Evolutionary conservation across 73 alveolate species (phyloP).

Genomic region (Paramecium pentaurelia): DNA sequence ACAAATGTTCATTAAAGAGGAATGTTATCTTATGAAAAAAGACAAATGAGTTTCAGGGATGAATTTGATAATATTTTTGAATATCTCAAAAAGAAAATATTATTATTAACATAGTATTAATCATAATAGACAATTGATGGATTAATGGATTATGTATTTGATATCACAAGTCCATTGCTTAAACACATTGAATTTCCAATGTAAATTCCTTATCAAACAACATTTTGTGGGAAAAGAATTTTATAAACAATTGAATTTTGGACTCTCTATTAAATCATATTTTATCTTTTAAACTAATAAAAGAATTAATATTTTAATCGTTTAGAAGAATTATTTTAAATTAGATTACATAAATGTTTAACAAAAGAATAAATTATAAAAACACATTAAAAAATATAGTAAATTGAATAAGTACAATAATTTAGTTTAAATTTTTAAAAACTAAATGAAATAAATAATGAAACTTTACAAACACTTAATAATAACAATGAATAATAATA

Average conservation of each 20-base stretch:
- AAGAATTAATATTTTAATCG: background rate
- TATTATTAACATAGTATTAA: background rate
- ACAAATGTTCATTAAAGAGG: background rate
- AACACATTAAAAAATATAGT: background rate
- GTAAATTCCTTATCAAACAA: background rate
- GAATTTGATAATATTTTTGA: background rate
- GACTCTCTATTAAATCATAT: background rate
- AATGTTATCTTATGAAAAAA: background rate
- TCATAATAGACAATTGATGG: background rate
- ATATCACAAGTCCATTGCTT: background rate
- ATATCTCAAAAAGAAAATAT: background rate
- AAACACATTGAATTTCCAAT: background rate
- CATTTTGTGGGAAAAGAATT: background rate
- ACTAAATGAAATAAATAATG: background rate
- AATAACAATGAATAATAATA: background rate
- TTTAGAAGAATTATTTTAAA: background rate
- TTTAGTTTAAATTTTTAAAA: background rate
- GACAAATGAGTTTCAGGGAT: background rate
- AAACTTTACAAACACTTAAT: background rate
- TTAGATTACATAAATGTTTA: background rate
- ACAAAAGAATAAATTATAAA: background rate
- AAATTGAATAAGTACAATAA: background rate
- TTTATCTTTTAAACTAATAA: background rate
- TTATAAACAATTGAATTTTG: background rate
- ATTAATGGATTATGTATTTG: background rate